These are phyloP conservation scores for Hippophae tibetana DNA, from an alignment of 306 rosid genomes.

Conservation along the genomic window DNA sequence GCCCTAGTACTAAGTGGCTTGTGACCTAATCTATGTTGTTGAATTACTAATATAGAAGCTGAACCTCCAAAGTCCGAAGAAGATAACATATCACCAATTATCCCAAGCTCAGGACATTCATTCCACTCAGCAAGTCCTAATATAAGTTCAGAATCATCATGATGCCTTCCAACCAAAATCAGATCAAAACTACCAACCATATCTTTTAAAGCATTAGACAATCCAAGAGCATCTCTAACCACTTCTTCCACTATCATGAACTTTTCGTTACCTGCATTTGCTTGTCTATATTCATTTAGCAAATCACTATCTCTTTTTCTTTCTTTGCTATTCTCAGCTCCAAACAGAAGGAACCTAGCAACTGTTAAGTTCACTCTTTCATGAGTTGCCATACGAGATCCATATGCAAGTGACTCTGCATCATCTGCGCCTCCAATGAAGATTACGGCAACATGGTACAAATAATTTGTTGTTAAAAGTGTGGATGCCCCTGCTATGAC, in stretches of 20 bases:
- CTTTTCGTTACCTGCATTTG: background rate
- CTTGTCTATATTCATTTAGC: slow-evolving; percentile 27
- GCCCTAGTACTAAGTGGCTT: too few relatives aligned
- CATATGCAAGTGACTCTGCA: slow-evolving; percentile 43
- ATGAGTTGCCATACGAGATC: slow-evolving; percentile 28
- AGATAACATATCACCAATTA: slow-evolving; percentile 42
- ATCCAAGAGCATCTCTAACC: too few relatives aligned
- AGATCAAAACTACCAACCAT: slow-evolving; percentile 18
- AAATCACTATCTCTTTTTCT: background rate
- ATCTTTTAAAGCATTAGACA: too few relatives aligned
- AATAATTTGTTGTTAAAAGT: background rate
- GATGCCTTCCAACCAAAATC: slow-evolving; percentile 31
- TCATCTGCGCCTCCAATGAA: slow-evolving; percentile 55
- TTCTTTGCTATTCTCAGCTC: background rate
- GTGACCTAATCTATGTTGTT: slow-evolving; percentile 2
- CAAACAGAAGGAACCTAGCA: slow-evolving; percentile 14
- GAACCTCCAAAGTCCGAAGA: slow-evolving; percentile 31
- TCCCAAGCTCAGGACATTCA: slow-evolving; percentile 42
- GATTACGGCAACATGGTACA: slow-evolving; percentile 27
- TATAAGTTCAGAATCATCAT: slow-evolving; percentile 7
- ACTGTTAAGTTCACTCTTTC: slow-evolving; percentile 11
- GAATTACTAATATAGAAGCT: slow-evolving; percentile 35
- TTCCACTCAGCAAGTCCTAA: slow-evolving; percentile 7
- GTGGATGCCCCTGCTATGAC: background rate
- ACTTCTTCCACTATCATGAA: too few relatives aligned